A percentile compares a stretch with the other conserved stretches of the same genome.
phyloP scores from a whole-genome alignment of 257 asterid genomes.

The Ligustrum vulgare region DNA sequence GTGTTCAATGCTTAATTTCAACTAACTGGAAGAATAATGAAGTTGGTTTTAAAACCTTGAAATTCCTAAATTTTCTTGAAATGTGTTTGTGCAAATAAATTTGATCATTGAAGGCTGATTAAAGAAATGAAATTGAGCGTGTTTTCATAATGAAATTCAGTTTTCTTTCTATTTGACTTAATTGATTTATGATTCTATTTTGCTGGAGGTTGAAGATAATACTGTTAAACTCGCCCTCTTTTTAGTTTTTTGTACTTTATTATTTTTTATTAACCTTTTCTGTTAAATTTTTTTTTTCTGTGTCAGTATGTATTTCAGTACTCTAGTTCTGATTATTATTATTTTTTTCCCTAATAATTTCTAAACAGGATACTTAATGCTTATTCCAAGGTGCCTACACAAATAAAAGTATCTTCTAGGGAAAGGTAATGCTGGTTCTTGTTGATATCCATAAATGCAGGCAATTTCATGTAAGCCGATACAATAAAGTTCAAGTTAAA shows the following conservation, averaged over 20 bases:
- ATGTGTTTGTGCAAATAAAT: background rate
- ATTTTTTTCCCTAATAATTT: conserved; percentile 2
- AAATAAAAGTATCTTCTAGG: conserved; percentile 53
- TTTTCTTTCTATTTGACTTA: background rate
- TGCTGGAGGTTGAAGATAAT: background rate
- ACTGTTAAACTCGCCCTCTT: background rate
- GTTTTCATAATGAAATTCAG: background rate
- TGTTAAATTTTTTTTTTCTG: background rate
- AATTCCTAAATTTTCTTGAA: conserved; percentile 3
- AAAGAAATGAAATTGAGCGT: background rate
- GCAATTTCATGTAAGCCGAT: conserved; percentile 1
- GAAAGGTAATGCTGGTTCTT: conserved; percentile 52
- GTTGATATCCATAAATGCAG: conserved; percentile 7
- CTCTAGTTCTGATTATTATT: conserved; percentile 11
- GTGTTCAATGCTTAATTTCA: background rate
- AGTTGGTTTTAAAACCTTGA: background rate
- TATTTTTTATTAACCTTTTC: background rate
- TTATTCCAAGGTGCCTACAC: conserved; percentile 70
- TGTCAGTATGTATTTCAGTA: conserved; percentile 3
- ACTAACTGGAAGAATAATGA: background rate
- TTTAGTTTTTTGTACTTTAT: background rate
- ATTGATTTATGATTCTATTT: background rate
- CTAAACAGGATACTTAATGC: conserved; percentile 72
- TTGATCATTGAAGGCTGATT: background rate
- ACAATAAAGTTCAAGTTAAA: background rate